Evolutionary conservation across 768 basidiomycete genomes (phyloP).

Genomic region (Pleurotus sapidus): DNA sequence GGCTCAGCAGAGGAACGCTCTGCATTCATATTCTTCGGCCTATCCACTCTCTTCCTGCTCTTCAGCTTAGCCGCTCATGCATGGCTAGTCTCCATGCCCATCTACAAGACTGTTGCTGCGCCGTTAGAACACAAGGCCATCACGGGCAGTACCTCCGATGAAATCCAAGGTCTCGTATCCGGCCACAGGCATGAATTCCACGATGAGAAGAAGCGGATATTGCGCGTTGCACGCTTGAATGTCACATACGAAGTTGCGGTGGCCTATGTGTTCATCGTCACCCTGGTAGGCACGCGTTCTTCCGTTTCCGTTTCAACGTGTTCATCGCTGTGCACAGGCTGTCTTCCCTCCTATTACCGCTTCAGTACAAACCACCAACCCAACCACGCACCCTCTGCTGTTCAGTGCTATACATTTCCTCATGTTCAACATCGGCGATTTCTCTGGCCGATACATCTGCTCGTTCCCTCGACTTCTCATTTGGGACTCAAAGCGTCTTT

Average conservation of each 20-base stretch:
- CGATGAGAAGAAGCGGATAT: conserved; percentile 39
- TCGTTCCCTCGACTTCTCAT: conserved; percentile 61
- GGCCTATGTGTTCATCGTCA: conserved; percentile 73
- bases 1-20: conserved; percentile 62
- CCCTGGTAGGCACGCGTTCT: conserved; percentile 53
- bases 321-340: conserved; percentile 43
- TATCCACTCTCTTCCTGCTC: conserved; percentile 66
- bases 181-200: conserved; percentile 18
- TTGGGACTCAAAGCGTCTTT: conserved; percentile 65
- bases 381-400: conserved; percentile 70
- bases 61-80: conserved; percentile 49
- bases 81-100: conserved; percentile 56
- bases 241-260: conserved; percentile 67
- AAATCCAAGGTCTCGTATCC: conserved; percentile 36
- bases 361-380: conserved; percentile 66
- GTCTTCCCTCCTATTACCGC: conserved; percentile 87
- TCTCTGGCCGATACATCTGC: conserved; percentile 66
- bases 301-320: neutral
- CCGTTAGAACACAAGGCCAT: conserved; percentile 37
- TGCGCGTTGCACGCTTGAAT: conserved; percentile 63
- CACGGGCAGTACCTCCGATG: conserved; percentile 20
- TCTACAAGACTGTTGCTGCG: conserved; percentile 55
- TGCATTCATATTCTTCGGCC: conserved; percentile 70
- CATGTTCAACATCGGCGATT: conserved; percentile 71
- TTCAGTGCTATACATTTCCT: conserved; percentile 81